phyloP scores from a whole-genome alignment of 805 yeast genomes.

The Starmerella geochares region DNA sequence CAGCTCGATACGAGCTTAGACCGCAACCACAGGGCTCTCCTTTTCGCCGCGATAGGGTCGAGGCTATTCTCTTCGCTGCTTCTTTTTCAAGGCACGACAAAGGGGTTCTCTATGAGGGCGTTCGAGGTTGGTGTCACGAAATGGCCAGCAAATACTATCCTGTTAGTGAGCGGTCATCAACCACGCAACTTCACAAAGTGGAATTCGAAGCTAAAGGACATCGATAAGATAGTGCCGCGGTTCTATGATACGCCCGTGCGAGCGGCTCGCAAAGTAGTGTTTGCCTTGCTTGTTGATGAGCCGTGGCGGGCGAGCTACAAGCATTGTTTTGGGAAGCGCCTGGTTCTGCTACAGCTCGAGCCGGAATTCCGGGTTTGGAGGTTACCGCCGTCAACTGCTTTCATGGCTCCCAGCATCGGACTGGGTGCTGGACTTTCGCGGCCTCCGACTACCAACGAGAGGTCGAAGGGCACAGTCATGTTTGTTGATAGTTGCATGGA shows the following conservation, averaged over 20 bases:
- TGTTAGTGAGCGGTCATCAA: constrained; percentile 55
- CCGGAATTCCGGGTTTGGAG: constrained; percentile 36
- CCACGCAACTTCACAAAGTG: constrained; percentile 4
- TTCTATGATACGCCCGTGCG: constrained; percentile 8
- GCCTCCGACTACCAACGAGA: constrained; percentile 34
- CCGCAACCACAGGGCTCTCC: constrained; percentile 36
- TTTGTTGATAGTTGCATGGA: constrained; percentile 71
- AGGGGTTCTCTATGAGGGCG: constrained; percentile 82
- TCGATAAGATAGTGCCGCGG: constrained; percentile 15
- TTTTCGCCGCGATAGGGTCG: constrained; percentile 34
- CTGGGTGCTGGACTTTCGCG: constrained; percentile 61
- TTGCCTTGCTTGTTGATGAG: constrained; percentile 52
- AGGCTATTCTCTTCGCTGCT: constrained; percentile 36
- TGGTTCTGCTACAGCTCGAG: constrained; percentile 53
- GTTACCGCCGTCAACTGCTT: constrained; percentile 30
- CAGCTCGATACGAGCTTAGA: constrained; percentile 25
- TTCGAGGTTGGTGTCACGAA: constrained; percentile 74
- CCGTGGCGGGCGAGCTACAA: constrained; percentile 76
- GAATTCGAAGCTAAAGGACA: constrained; percentile 7
- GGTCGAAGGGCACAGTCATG: constrained; percentile 50
- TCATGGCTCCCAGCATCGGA: constrained; percentile 41
- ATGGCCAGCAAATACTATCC: constrained; percentile 79
- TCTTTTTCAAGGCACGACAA: constrained; percentile 60
- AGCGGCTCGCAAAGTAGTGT: constrained; percentile 25
- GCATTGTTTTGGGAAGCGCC: constrained; percentile 53